Evolutionary conservation across 257 asterid species (phyloP).

Genomic region (Solanum tacnaense): DNA sequence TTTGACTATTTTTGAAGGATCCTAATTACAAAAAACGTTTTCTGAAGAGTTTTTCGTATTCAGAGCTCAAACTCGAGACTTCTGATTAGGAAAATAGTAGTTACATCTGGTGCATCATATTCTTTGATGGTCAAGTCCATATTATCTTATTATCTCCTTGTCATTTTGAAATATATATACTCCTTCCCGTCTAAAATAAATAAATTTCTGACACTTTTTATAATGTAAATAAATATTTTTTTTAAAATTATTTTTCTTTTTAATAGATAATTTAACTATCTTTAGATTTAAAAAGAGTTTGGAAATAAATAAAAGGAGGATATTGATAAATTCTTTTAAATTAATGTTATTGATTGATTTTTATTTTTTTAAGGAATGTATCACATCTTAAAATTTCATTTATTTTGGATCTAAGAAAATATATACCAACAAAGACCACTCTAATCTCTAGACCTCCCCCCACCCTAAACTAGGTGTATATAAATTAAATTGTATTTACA

Average conservation of each 20-base stretch:
- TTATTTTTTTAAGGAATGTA: too few species aligned
- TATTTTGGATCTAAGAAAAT: not conserved
- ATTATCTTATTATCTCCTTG: not conserved
- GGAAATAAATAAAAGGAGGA: too few species aligned
- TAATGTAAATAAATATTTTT: not conserved
- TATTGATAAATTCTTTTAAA: too few species aligned
- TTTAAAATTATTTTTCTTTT: not conserved
- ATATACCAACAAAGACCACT: not conserved
- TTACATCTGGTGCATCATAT: too few species aligned
- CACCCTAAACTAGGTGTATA: not conserved
- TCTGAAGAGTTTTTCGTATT: too few species aligned
- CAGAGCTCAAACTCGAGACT: accelerated
- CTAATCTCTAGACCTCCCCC: not conserved
- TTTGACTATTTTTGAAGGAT: not conserved
- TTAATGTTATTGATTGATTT: too few species aligned
- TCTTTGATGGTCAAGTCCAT: not conserved
- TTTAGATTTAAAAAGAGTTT: not conserved
- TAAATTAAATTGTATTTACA: not conserved
- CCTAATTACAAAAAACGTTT: too few species aligned
- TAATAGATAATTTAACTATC: too few species aligned
- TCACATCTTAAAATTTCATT: too few species aligned
- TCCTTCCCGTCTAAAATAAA: not conserved
- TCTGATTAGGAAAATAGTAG: too few species aligned
- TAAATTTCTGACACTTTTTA: not conserved
- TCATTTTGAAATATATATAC: not conserved